Conservation (phyloP, 2,329 filamentous ascomycete genomes). For the Fusarium sp. region DNA sequence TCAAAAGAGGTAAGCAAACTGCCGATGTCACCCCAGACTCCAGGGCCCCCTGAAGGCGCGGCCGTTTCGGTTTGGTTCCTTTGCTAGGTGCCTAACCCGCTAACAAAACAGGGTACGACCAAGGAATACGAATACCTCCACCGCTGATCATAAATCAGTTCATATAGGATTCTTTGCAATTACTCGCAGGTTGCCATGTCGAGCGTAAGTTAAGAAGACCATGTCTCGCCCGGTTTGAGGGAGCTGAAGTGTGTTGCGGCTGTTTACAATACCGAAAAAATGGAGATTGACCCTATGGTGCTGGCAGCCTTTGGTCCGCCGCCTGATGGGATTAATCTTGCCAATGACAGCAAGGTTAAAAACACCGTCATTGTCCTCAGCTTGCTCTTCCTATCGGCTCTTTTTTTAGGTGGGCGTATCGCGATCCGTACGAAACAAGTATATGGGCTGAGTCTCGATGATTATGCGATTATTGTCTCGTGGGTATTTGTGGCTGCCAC, state of each 20-base stretch:
- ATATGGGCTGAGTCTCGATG: constrained; percentile 17
- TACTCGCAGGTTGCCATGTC: neutral
- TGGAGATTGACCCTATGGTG: constrained; percentile 20
- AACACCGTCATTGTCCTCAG: constrained; percentile 18
- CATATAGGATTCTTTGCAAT: neutral
- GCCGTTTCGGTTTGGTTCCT: too few species aligned
- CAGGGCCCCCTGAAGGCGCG: too few species aligned
- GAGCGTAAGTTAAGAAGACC: neutral
- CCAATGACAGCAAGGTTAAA: constrained; percentile 1
- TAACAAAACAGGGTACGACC: too few species aligned
- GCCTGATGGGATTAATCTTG: constrained; percentile 12
- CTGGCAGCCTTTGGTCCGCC: constrained; percentile 13
- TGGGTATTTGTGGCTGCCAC: constrained; percentile 16
- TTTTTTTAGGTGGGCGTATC: constrained; percentile 8
- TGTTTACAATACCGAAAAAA: neutral
- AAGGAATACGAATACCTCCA: neutral
- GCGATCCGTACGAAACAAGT: constrained; percentile 11
- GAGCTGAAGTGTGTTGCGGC: neutral
- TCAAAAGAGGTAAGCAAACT: too few species aligned
- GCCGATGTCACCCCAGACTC: too few species aligned
- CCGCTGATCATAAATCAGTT: neutral
- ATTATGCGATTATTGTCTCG: constrained; percentile 21
- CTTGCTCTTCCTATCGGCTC: constrained; percentile 8
- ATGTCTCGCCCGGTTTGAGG: neutral
- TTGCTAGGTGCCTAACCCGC: too few species aligned